Evolutionary conservation across 306 rosid genomes (phyloP).

Genomic region (Fragaria nilgerrensis): DNA sequence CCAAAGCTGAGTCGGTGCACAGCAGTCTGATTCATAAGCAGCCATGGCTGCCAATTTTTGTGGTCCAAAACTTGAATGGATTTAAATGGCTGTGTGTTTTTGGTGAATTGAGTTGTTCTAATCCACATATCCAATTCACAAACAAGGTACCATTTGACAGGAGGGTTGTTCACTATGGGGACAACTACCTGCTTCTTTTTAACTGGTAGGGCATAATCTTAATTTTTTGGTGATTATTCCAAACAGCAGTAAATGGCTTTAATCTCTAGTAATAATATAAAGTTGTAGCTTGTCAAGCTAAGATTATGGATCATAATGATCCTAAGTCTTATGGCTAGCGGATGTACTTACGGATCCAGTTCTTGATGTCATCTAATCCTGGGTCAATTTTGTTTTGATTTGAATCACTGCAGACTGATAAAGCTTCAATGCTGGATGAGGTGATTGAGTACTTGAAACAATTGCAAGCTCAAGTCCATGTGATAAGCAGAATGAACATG

Average conservation of each 20-base stretch:
- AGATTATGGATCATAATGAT: neutral
- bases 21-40: constrained; percentile 1
- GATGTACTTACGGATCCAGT: neutral
- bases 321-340: neutral
- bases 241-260: neutral
- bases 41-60: constrained; percentile 7
- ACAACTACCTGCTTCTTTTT: constrained; percentile 42
- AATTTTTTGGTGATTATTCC: neutral
- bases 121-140: constrained; percentile 43
- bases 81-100: constrained; percentile 30
- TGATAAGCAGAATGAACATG: constrained; percentile 72
- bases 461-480: constrained; percentile 83
- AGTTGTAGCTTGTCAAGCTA: neutral
- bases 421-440: constrained; percentile 97
- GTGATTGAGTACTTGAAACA: constrained; percentile 89
- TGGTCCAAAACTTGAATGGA: constrained; percentile 31
- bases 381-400: neutral
- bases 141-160: constrained; percentile 24
- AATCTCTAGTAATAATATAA: neutral
- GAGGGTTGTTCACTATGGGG: constrained; percentile 44
- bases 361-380: neutral
- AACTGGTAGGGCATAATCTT: constrained; percentile 18
- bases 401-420: constrained; percentile 54
- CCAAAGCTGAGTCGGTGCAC: neutral
- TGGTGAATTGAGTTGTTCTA: constrained; percentile 23